Evolutionary conservation across 2,329 filamentous ascomycete genomes (phyloP), one percentile per base, ranked within the genome.

Genomic region (Ceratocystis ficicola): DNA sequence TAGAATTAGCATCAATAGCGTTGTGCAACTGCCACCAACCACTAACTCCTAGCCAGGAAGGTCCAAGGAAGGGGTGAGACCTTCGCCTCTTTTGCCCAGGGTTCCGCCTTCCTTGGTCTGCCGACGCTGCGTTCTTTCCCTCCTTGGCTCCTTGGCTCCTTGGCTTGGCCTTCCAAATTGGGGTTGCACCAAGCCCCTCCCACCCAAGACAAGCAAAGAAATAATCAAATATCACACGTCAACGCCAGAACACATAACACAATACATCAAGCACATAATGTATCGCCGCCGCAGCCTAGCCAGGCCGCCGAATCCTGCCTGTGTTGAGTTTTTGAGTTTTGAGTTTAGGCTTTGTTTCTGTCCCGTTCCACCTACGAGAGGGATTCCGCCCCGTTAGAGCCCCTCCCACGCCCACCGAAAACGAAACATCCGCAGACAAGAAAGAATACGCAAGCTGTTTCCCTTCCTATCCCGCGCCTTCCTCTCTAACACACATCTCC

Each of bases 341-440:
- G 28, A 32, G 55, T 59, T 59, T 59, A 20, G 55, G 12, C n/a
- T 59, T 59, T 59, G 55, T 59, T 59, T 59, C 55, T 36, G 55
- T n/a, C 55, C 12, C 22, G 17, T 59, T 32, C 55, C 55, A 59
- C 25, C 15, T 59, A 8, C 12, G 32, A n/a, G 28, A 57, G 55
- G 15, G 25, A 59, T 30, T 32, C 30, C 28, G 10, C 32, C n/a
- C 22, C 17, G 25, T 17, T 59, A 59, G 15, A n/a, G 3, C 36
- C 36, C 12, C 28, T 36, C 12, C n/a, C 25, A 12, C 30, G 8
- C 17, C 36, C 55, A 10, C 30, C 5, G 48, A 52, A 10, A 22
- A 25, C 22, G 48, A 52, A 12, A 41, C 36, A 41, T 41, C 36
- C 36, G 10, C 36, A 3, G 36, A 36, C 36, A 41, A 41, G 36